Evolutionary conservation across 192 early-diverging fungal species (phyloP), one percentile per base, ranked within the genome.

Genomic region (Coemansia sp.): DNA sequence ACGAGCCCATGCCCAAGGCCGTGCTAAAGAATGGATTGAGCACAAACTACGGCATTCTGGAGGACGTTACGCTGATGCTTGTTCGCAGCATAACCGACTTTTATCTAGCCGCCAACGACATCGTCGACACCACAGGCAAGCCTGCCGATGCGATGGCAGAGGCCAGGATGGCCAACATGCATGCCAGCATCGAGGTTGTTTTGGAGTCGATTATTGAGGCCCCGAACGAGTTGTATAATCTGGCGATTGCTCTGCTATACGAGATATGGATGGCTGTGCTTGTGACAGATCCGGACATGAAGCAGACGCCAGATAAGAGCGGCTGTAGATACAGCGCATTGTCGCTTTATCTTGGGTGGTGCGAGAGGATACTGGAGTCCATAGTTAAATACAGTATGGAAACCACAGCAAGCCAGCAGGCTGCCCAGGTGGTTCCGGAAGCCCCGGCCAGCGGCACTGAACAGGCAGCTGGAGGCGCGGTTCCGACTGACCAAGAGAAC

Each of bases 181-280:
- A 77, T 7, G 26, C 22, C 26, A 70, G 71, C 32, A 48, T 76
- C 8, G 74, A 77, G 4, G 45, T 55, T 39, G 51, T 82, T 4
- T 41, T 82, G 12, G 52, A 76, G 61, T 51, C 40, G 12, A 82
- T 82, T 36, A 40, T 65, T 0, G 68, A 67, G 5, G 56, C 80
- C 0, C 74, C 74, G 2, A 64, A 74, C 2, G 48, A 69, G 47
- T 71, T 52, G 19, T 82, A 82, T 40, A 45, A 56, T 6, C 61
- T 82, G 71, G 74, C 68, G 4, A 64, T 76, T 36, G 47, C 73
- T 40, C 47, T 77, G 9, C 49, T 82, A 26, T 82, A 82, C 43
- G 80, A 82, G 74, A 47, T 82, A 49, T 82, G 80, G 80, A 69
- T 82, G 68, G 68, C 80, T 11, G 74, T 82, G 1, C 61, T 68